These are phyloP conservation scores for Coemansia sp. DNA, from an alignment of 192 early-diverging fungal genomes.

Conservation along the genomic window DNA sequence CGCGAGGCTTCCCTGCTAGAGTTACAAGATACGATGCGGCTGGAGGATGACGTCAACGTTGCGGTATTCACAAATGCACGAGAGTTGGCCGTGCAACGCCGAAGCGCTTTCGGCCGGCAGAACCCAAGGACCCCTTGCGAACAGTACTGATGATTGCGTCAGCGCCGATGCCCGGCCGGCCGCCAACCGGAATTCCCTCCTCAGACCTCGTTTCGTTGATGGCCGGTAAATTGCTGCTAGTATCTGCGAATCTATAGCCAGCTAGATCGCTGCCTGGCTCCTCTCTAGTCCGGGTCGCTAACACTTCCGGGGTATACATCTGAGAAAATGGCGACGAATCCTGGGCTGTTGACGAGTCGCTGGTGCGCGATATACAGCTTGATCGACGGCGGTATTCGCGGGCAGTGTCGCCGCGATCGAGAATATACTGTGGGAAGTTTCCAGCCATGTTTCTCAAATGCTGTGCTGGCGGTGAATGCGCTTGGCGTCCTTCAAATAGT, in stretches of 20 bases:
- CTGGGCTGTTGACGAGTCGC: constrained; percentile 24
- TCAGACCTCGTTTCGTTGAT: not conserved
- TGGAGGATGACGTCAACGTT: too few relatives aligned
- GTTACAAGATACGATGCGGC: too few relatives aligned
- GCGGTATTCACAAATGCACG: constrained; percentile 4
- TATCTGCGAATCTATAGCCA: not conserved
- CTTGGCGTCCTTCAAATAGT: too few relatives aligned
- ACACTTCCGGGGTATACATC: not conserved
- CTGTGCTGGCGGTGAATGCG: too few relatives aligned
- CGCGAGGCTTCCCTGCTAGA: too few relatives aligned
- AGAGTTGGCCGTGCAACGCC: constrained; percentile 4
- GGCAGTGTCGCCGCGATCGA: constrained; percentile 38
- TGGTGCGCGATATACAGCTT: constrained; percentile 37
- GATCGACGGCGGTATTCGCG: constrained; percentile 45
- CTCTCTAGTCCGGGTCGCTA: not conserved
- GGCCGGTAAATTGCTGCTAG: not conserved
- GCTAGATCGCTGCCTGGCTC: not conserved
- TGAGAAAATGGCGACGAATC: not conserved
- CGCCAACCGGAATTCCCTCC: not conserved
- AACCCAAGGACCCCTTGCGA: not conserved
- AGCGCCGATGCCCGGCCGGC: not conserved
- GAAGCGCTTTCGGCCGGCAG: not conserved
- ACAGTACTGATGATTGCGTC: not conserved
- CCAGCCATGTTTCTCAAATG: not conserved
- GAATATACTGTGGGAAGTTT: constrained; percentile 32